Conservation (phyloP, 2,329 filamentous ascomycete species). For the Grosmannia serpens region DNA sequence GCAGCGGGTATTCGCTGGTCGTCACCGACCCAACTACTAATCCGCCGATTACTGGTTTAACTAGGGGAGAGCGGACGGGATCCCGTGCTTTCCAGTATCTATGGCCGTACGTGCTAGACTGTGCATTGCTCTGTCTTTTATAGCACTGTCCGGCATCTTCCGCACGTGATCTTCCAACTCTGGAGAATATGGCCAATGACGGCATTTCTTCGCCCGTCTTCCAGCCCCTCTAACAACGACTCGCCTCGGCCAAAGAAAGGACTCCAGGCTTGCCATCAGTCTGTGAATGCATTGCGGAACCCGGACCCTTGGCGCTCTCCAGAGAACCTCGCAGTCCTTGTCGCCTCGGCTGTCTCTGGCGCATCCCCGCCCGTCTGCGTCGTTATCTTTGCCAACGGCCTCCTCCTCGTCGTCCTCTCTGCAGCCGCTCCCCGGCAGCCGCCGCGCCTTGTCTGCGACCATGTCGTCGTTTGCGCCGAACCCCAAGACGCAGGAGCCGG, state of each 20-base stretch:
- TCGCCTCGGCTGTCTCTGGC: background rate
- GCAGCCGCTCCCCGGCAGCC: background rate
- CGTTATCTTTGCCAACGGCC: background rate
- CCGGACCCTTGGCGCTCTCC: too few relatives aligned
- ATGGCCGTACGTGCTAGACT: background rate
- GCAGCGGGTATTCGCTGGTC: background rate
- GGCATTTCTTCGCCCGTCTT: too few relatives aligned
- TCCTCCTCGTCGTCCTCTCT: background rate
- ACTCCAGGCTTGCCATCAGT: background rate
- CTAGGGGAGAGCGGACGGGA: background rate
- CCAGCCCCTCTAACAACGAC: too few relatives aligned
- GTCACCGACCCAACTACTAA: too few relatives aligned
- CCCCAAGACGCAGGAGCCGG: slow-evolving; percentile 29
- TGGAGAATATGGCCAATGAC: too few relatives aligned
- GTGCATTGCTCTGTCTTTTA: background rate
- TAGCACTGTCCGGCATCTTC: background rate
- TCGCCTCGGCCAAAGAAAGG: background rate
- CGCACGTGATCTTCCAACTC: background rate
- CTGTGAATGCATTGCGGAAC: background rate
- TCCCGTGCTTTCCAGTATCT: background rate
- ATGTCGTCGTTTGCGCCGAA: slow-evolving; percentile 6
- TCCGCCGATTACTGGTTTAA: background rate
- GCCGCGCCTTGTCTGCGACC: background rate
- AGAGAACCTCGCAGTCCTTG: background rate
- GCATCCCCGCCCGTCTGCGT: background rate